Percentiles rank a stretch among this genome's conserved stretches.
Evolutionary conservation across 345 rosid species (phyloP).

Genomic region (Salix koriyanagi): DNA sequence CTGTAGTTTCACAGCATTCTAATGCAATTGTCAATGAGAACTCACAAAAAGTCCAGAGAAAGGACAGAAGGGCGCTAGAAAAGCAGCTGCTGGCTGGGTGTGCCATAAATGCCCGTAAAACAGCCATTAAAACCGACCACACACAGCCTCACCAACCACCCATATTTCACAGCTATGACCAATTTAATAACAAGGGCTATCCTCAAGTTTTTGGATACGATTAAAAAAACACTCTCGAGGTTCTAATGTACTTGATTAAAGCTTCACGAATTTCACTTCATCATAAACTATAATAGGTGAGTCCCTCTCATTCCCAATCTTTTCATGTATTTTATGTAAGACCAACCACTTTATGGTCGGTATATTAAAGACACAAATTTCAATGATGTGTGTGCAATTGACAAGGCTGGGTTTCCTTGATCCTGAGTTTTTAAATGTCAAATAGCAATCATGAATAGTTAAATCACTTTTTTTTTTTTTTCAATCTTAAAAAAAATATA

Average conservation of each 20-base stretch:
- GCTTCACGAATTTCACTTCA: background rate
- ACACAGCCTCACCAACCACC: background rate
- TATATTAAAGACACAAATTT: background rate
- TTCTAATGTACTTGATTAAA: too few relatives aligned
- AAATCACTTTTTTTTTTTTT: too few relatives aligned
- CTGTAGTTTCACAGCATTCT: background rate
- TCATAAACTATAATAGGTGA: background rate
- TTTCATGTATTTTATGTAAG: background rate
- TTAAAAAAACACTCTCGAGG: too few relatives aligned
- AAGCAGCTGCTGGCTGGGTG: too few relatives aligned
- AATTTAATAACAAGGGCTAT: background rate
- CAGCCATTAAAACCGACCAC: constrained; percentile 1
- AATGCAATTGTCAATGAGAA: too few relatives aligned
- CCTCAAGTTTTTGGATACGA: background rate
- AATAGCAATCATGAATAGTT: background rate
- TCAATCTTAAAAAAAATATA: too few relatives aligned
- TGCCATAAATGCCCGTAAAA: constrained; percentile 3
- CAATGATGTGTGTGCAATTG: background rate
- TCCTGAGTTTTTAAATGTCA: background rate
- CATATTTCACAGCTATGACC: background rate
- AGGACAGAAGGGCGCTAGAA: too few relatives aligned
- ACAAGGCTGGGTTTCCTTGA: background rate
- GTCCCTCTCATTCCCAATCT: background rate
- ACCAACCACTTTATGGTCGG: background rate
- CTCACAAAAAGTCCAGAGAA: too few relatives aligned